phyloP scores from a whole-genome alignment of 768 basidiomycete species.

The Tremella fuciformis region DNA sequence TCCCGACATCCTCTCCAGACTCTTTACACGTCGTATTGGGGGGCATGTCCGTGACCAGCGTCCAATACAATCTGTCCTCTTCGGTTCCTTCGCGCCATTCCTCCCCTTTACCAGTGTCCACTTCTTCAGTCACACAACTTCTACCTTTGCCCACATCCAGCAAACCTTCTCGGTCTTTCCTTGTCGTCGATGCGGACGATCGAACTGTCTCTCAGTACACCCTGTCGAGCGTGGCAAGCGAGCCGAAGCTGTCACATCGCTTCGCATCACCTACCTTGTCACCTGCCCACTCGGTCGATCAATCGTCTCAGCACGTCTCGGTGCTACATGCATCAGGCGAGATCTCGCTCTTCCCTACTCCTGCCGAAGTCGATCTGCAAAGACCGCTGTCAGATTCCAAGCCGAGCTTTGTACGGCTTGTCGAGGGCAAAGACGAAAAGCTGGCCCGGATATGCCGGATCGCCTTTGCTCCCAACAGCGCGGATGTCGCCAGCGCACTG shows the following conservation, averaged over 20 bases:
- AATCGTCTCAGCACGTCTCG: constrained; percentile 28
- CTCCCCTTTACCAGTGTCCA: constrained; percentile 38
- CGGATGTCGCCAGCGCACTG: constrained; percentile 19
- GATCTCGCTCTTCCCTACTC: constrained; percentile 45
- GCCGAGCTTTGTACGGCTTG: constrained; percentile 28
- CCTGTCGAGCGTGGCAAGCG: constrained; percentile 19
- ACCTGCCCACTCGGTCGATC: constrained; percentile 41
- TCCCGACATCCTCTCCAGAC: constrained; percentile 28
- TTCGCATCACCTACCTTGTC: constrained; percentile 44
- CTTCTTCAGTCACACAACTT: constrained; percentile 34
- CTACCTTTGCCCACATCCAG: constrained; percentile 30
- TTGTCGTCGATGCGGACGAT: constrained; percentile 38
- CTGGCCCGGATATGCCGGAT: constrained; percentile 24
- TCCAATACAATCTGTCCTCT: constrained; percentile 33
- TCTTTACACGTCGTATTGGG: constrained; percentile 34
- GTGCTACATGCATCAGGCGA: constrained; percentile 46
- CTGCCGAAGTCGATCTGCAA: constrained; percentile 31
- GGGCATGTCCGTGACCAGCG: constrained; percentile 24
- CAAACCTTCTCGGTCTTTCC: constrained; percentile 30
- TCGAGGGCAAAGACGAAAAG: constrained; percentile 40
- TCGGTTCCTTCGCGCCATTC: constrained; percentile 29
- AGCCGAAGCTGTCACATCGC: constrained; percentile 36
- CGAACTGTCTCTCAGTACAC: constrained; percentile 46
- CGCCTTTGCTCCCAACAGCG: constrained; percentile 21
- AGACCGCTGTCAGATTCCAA: constrained; percentile 41